A percentile compares a stretch with the other conserved stretches of the same genome.
These are phyloP conservation scores for Hypericum androsaemum DNA, from an alignment of 345 rosid genomes.

Conservation along the genomic window DNA sequence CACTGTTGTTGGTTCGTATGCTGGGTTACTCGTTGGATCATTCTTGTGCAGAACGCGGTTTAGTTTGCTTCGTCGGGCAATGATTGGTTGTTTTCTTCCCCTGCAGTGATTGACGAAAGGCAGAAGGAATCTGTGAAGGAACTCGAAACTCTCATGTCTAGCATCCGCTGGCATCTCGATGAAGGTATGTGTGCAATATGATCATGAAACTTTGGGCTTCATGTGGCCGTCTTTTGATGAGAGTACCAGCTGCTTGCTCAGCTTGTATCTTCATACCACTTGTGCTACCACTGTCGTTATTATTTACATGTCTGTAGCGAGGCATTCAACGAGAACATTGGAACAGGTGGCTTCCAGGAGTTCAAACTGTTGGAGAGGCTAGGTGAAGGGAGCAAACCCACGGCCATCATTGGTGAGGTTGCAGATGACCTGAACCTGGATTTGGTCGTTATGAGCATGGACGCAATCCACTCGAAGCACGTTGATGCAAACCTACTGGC, in stretches of 20 bases:
- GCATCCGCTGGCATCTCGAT: constrained; percentile 84
- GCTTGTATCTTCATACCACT: no score
- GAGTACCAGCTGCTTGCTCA: no score
- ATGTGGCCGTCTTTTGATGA: no score
- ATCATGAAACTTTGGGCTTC: no score
- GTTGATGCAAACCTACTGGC: constrained; percentile 87
- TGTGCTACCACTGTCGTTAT: no score
- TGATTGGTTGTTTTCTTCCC: constrained; percentile 14
- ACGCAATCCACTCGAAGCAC: constrained; percentile 94
- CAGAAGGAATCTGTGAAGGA: constrained; percentile 64
- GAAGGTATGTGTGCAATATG: constrained; percentile 37
- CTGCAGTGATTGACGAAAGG: constrained; percentile 73
- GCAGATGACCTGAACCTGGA: constrained; percentile 85
- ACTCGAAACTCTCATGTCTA: constrained; percentile 75
- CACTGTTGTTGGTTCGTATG: constrained; percentile 69
- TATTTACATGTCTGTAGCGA: no score
- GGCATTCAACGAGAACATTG: no score
- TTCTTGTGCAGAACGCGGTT: background rate
- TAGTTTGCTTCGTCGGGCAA: constrained; percentile 13
- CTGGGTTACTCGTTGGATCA: constrained; percentile 1
- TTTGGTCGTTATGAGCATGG: constrained; percentile 91
- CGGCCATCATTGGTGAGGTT: constrained; percentile 91
- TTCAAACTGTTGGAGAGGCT: constrained; percentile 75
- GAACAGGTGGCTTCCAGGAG: constrained; percentile 75
- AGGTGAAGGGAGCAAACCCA: constrained; percentile 78